Evolutionary conservation across 495 filamentous ascomycete species (phyloP).

Genomic region (Aspergillus bertholletiae): DNA sequence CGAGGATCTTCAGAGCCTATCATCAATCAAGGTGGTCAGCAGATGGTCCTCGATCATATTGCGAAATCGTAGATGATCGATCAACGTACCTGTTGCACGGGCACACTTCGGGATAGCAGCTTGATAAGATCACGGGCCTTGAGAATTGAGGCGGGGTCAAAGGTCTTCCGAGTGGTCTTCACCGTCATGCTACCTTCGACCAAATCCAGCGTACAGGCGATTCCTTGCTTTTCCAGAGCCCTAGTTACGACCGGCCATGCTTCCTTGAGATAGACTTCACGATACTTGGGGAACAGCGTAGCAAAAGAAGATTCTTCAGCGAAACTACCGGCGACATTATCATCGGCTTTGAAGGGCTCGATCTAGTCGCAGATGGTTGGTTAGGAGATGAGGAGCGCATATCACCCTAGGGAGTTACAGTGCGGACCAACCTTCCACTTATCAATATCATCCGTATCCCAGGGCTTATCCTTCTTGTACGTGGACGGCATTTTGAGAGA

Average conservation of each 20-base stretch:
- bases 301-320: slow-evolving; percentile 89
- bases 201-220: slow-evolving; percentile 87
- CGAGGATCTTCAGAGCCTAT: slow-evolving; percentile 83
- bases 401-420: no score
- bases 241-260: slow-evolving; percentile 85
- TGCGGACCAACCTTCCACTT: slow-evolving; percentile 89
- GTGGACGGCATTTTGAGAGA: slow-evolving; percentile 76
- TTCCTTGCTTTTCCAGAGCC: slow-evolving; percentile 73
- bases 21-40: slow-evolving; percentile 1
- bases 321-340: slow-evolving; percentile 84
- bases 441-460: slow-evolving; percentile 97
- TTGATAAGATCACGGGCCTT: slow-evolving; percentile 95
- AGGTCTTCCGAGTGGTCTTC: slow-evolving; percentile 92
- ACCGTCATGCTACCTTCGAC: slow-evolving; percentile 96
- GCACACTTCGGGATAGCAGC: slow-evolving; percentile 85
- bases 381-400: neutral
- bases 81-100: slow-evolving; percentile 66
- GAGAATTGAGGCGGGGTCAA: slow-evolving; percentile 88
- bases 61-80: neutral
- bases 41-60: neutral
- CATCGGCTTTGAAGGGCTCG: slow-evolving; percentile 77
- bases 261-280: slow-evolving; percentile 87
- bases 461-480: slow-evolving; percentile 91
- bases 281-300: slow-evolving; percentile 95
- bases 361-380: slow-evolving; percentile 42